phyloP scores from a whole-genome alignment of 2,329 filamentous ascomycete species.

The Colletotrichum liaoningense region DNA sequence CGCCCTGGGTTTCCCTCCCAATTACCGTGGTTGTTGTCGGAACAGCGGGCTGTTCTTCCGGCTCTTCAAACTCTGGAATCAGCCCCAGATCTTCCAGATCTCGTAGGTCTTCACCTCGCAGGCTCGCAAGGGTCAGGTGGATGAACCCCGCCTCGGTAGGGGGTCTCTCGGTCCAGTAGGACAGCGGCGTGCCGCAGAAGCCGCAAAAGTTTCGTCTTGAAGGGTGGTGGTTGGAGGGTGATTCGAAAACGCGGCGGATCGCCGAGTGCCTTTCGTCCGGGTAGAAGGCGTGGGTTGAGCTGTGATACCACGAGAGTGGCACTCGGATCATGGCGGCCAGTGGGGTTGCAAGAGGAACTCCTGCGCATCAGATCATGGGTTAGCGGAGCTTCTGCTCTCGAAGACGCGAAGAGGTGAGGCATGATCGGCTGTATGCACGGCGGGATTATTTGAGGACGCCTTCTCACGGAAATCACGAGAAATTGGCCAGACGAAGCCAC shows the following conservation, averaged over 20 bases:
- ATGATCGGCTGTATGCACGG: neutral
- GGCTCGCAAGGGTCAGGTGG: conserved; percentile 82
- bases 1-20: conserved; percentile 73
- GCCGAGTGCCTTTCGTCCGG: conserved; percentile 78
- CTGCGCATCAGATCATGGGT: conserved; percentile 43
- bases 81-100: conserved; percentile 80
- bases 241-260: conserved; percentile 76
- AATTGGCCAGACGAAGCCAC: conserved; percentile 47
- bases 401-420: neutral
- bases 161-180: conserved; percentile 84
- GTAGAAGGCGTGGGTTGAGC: conserved; percentile 79
- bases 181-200: conserved; percentile 88
- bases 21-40: conserved; percentile 47
- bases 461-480: neutral
- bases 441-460: neutral
- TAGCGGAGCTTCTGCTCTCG: conserved; percentile 26
- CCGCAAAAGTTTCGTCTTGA: conserved; percentile 87
- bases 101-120: conserved; percentile 77
- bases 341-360: conserved; percentile 77
- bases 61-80: conserved; percentile 62
- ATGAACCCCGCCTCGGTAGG: conserved; percentile 80
- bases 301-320: conserved; percentile 84
- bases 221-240: conserved; percentile 62
- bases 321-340: conserved; percentile 86
- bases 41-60: conserved; percentile 40